Percentiles rank a stretch among this genome's conserved stretches.
Conservation (phyloP, 306 rosid genomes). For the Adenanthera pavonina region DNA sequence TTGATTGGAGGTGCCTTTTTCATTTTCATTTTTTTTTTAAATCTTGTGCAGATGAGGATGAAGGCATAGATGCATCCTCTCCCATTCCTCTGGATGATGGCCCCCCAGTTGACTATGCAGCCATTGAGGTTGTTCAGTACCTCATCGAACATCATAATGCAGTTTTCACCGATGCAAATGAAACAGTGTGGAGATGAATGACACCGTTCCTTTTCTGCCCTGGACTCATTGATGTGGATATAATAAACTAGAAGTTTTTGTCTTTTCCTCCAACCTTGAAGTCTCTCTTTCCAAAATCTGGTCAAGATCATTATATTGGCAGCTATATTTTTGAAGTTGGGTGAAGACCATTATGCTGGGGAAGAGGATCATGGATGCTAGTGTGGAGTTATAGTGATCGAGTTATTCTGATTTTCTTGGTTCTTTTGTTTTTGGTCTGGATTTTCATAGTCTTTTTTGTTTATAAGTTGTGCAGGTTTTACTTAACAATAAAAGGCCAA, state of each 20-base stretch:
- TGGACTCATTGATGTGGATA: conserved; percentile 35
- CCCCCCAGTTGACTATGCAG: conserved; percentile 73
- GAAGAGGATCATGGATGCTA: conserved; percentile 36
- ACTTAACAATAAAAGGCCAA: neutral
- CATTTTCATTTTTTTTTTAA: neutral
- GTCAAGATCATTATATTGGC: conserved; percentile 31
- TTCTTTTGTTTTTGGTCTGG: neutral
- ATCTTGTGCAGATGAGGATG: conserved; percentile 68
- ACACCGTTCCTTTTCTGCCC: conserved; percentile 6
- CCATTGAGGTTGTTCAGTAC: conserved; percentile 91
- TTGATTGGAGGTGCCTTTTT: conserved; percentile 8
- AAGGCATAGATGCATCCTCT: conserved; percentile 71
- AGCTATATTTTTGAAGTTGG: conserved; percentile 31
- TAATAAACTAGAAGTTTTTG: conserved; percentile 16
- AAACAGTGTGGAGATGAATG: conserved; percentile 86
- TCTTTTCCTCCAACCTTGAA: conserved; percentile 8
- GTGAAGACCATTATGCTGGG: conserved; percentile 12
- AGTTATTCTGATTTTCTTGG: conserved; percentile 17
- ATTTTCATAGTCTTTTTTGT: conserved; percentile 21
- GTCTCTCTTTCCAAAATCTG: conserved; percentile 24
- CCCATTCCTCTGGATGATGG: conserved; percentile 95
- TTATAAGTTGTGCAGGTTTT: conserved; percentile 14
- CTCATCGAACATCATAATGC: conserved; percentile 96
- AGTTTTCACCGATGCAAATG: conserved; percentile 92
- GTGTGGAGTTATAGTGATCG: conserved; percentile 28